phyloP scores from a whole-genome alignment of 805 yeast genomes.

The Saturnispora zaruensis region DNA sequence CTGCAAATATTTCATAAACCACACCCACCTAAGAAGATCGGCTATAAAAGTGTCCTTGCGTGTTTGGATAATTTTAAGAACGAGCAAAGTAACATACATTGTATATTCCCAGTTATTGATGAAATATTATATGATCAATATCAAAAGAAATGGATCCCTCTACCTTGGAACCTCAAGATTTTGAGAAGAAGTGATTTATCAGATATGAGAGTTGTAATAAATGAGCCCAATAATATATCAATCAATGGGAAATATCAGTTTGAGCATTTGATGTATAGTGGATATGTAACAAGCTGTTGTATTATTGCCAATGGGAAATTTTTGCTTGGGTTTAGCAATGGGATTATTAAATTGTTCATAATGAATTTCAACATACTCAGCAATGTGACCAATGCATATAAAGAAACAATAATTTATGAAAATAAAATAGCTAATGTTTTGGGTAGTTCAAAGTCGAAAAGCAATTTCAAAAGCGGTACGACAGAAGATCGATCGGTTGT shows the following conservation, averaged over 20 bases:
- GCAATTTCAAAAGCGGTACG: conserved; percentile 37
- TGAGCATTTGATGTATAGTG: conserved; percentile 33
- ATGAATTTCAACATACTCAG: conserved; percentile 12
- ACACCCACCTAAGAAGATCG: conserved; percentile 45
- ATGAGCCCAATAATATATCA: conserved; percentile 14
- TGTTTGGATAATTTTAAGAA: conserved; percentile 7
- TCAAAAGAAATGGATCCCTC: conserved; percentile 43
- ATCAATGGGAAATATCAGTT: conserved; percentile 35
- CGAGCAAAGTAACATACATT: neutral
- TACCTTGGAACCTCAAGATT: conserved; percentile 16
- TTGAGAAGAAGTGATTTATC: conserved; percentile 3
- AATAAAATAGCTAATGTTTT: neutral
- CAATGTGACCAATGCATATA: conserved; percentile 37
- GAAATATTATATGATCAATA: conserved; percentile 28
- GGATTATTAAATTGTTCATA: conserved; percentile 41
- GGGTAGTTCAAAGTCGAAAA: conserved; percentile 10
- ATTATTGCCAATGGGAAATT: conserved; percentile 35
- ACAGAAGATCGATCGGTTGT: conserved; percentile 47
- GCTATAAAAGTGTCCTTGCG: conserved; percentile 12
- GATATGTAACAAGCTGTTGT: conserved; percentile 32
- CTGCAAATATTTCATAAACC: conserved; percentile 58
- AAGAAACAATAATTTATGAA: conserved; percentile 12
- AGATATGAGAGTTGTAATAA: conserved; percentile 10
- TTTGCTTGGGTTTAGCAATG: conserved; percentile 46
- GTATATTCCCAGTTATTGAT: neutral